Evolutionary conservation across 805 yeast genomes (phyloP), one percentile per base, ranked within the genome.

Genomic region (Candida sithepensis): DNA sequence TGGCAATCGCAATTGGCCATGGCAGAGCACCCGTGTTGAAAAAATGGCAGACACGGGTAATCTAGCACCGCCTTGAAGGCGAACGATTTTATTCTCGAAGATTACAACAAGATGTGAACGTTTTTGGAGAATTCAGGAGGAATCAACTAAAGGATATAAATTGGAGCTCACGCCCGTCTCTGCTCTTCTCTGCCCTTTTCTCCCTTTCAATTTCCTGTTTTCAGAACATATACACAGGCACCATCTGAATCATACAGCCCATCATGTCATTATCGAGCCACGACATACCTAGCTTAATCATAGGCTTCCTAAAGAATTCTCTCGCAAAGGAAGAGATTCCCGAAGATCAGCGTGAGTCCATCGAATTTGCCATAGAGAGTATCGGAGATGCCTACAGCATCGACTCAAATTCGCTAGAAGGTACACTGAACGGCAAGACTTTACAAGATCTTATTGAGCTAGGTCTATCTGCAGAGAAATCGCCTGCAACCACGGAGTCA

Each of bases 351-450:
- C 75, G 77, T 47, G 98, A 94, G 57, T 88, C 97, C 9, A 74
- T 92, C 57, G 97, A 90, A 55, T 96, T 92, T 44, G 98, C 98
- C 51, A 78, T 90, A 55, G 96, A 89, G 62, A 89, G 97, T 72
- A 80, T 94, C 48, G 80, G 87, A 21, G 98, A 91, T 59, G 89
- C 96, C 10, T 92, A 85, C 56, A 83, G 77, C 22, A 71, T 70
- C 20, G 74, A 75, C 32, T 57, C 67, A 32, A 60, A 63, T 28
- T 58, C 64, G 4, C 51, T 66, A 4, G 61, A 60, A 33, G 56
- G 63, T 2, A 51, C 68, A 8, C 80, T 75, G 59, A 70, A 65
- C 33, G 84, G 79, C 42, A 75, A 72, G 58, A 60, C 68, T 10
- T 74, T 82, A 55, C 53, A 57, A 24, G 76, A 80, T 41, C 60